Base-by-base conservation (phyloP, 83 land plant genomes). In the Picea abies region DNA sequence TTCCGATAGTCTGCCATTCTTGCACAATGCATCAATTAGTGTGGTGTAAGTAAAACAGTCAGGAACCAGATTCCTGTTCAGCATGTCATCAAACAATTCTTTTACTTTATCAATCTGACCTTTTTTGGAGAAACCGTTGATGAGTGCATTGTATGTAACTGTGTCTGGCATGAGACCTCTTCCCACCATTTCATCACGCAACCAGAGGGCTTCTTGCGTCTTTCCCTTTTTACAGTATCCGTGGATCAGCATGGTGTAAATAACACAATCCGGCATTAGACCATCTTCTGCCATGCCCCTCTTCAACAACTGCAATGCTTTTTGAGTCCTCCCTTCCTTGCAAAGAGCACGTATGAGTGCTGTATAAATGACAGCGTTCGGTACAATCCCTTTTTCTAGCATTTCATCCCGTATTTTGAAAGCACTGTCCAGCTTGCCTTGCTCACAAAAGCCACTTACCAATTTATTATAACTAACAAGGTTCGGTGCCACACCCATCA, bases 231-330 rank as follows among this genome's bases (percentile, higher is more conserved):
- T 92, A 78, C 95, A 92, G 68, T 87, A 88, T 19, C 96, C 93
- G 86, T 85, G 56, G 19, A 94, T 92, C 4, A 94, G 88, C 5
- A 90, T 92, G 3, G 93, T 89, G 81, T 83, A 94, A 14, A 94
- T 87, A 81, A 79, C 89, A 81, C 65, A 84, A 49, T 94, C 96
- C 16, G 96, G 96, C 72, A 60, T 49, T 5, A 92, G 73, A 35
- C 89, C 91, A 63, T 94, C 89, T 65, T 92, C 88, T 5, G 86
- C 58, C 95, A 94, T 94, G 64, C 89, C 84, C 85, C 90, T 92
- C 19, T 79, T 49, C 41, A 89, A 86, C 7, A 92, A 80, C 64
- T 64, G 29, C 85, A 90, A 80, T 23, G 96, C 96, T 37, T 92
- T 90, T 39, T 69, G 32, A 37, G 88, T 68, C 90, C 84, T 90